Evolutionary conservation across 768 basidiomycete genomes (phyloP), one percentile per base, ranked within the genome.

Genomic region (Boletellus sp.): DNA sequence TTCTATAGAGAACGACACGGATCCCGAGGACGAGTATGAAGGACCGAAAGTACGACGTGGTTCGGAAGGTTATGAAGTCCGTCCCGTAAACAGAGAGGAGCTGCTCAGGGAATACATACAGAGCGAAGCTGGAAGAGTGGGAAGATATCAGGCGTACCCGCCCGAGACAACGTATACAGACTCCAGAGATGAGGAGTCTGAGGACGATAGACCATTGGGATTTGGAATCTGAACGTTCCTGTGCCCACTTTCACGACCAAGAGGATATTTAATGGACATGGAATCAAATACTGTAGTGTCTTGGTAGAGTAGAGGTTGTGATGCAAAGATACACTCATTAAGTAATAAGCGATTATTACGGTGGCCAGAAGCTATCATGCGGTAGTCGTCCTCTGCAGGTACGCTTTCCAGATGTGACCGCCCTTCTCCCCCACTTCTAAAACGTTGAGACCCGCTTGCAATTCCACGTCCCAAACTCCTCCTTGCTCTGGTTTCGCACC

Each of bases 31-130:
- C 37, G 65, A 68, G 19, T 57, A 61, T 19, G 63, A 57, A 26
- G 63, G 68, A n/a, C 65, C 72, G 15, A 62, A 54, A 28, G 73
- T 88, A 41, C 74, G 90, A 45, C 70, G 80, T 38, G 90, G 90
- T 19, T 92, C 89, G 13, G 91, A 93, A 69, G 90, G 90, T 4
- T 88, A 84, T 57, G 90, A 93, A 61, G 81, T 88, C 40, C 76
- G 75, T 13, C 69, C 78, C 11, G 68, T 78, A 33, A 72, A 79
- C 39, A 73, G 90, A 50, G 85, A 90, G 59, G 79, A 77, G 39
- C 75, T 90, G 71, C 66, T 91, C 35, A 69, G 65, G 49, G 70
- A 74, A 42, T 84, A 87, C 64, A 65, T 90, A 28, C 67, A 69
- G 48, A 72, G 72, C 36, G 64, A 81, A 32, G 78, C 78, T 9